Conservation (phyloP, 2,329 filamentous ascomycete genomes). For the Alternaria viburni region DNA sequence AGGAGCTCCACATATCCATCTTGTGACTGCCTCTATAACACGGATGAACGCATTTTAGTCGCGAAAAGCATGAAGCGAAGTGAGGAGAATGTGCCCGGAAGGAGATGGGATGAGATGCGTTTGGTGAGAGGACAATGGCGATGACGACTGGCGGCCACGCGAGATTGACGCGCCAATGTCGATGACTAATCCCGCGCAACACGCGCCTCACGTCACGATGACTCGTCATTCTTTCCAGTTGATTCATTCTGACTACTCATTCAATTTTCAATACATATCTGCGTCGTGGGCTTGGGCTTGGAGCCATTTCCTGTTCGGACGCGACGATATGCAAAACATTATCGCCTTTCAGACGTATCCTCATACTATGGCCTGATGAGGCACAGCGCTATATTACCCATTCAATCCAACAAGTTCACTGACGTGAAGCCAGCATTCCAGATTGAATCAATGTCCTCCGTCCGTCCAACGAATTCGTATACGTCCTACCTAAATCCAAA, state of each 20-base stretch:
- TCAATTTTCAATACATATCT: neutral
- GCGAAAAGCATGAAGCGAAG: neutral
- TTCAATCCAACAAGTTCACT: neutral
- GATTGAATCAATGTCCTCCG: neutral
- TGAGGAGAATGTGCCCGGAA: neutral
- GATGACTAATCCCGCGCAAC: neutral
- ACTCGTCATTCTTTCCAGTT: neutral
- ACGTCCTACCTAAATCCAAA: neutral
- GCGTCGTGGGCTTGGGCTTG: neutral
- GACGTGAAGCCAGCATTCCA: neutral
- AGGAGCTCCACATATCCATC: neutral
- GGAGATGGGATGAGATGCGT: neutral
- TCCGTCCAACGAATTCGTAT: neutral
- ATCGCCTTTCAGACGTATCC: neutral
- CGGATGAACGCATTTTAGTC: neutral
- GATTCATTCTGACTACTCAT: neutral
- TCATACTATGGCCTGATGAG: neutral
- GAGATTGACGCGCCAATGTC: neutral
- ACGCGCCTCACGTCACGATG: neutral
- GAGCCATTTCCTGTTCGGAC: neutral
- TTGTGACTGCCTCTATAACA: neutral
- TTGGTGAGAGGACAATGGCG: neutral
- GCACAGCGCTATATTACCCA: neutral
- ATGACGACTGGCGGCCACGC: neutral
- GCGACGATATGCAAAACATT: neutral